Evolutionary conservation across 1,284 basidiomycete species (phyloP).

Genomic region (Apiotrichum domesticum): DNA sequence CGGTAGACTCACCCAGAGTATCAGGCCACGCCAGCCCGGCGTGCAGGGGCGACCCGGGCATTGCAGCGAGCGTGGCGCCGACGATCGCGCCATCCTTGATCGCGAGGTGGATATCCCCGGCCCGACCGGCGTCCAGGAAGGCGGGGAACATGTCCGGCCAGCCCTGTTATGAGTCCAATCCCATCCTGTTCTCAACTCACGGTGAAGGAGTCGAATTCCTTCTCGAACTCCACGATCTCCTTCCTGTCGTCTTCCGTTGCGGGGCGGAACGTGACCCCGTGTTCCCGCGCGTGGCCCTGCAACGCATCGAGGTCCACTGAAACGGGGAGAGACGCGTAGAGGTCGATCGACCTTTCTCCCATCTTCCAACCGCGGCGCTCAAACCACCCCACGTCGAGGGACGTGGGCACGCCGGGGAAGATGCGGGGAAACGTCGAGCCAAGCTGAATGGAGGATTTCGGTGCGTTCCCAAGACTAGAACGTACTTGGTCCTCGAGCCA

Average conservation of each 20-base stretch:
- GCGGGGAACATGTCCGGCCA: conserved; percentile 25
- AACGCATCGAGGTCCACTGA: conserved; percentile 6
- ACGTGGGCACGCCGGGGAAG: conserved; percentile 23
- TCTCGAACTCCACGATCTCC: conserved; percentile 16
- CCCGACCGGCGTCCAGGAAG: conserved; percentile 11
- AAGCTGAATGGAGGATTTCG: conserved; percentile 12
- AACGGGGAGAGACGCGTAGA: conserved; percentile 6
- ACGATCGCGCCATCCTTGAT: conserved; percentile 13
- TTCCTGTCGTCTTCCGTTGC: conserved; percentile 8
- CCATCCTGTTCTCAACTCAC: conserved; percentile 6
- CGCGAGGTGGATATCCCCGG: conserved; percentile 17
- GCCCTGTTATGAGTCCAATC: conserved; percentile 11
- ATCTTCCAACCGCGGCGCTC: conserved; percentile 15
- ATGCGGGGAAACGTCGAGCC: conserved; percentile 25
- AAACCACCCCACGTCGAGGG: conserved; percentile 12
- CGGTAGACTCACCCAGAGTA: conserved; percentile 12
- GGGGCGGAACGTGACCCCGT: conserved; percentile 15
- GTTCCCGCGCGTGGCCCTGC: conserved; percentile 3
- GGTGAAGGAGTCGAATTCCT: conserved; percentile 16
- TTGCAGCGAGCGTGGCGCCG: conserved; percentile 19
- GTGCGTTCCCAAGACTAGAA: too few species aligned
- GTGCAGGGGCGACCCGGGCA: conserved; percentile 1
- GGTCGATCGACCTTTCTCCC: conserved; percentile 7
- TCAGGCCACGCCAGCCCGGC: conserved; percentile 6
- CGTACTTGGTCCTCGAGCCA: too few species aligned